phyloP scores from a whole-genome alignment of 2,329 filamentous ascomycete species.

The Mariannaea sp. region DNA sequence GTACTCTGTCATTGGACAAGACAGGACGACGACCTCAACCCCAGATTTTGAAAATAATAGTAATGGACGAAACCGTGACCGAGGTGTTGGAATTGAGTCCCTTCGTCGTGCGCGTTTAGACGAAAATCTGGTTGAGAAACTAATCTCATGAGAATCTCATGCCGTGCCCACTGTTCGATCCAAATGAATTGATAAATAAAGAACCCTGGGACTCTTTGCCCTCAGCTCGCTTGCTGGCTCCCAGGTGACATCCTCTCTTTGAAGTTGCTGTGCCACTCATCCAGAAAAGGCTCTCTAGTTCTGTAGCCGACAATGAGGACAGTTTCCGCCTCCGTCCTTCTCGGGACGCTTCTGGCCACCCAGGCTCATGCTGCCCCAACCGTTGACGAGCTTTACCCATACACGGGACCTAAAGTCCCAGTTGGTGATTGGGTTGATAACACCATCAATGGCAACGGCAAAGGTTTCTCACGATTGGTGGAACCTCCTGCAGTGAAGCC shows the following conservation, averaged over 20 bases:
- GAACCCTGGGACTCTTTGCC: too few species aligned
- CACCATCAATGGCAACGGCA: slow-evolving; percentile 56
- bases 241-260: too few species aligned
- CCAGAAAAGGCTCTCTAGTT: not conserved
- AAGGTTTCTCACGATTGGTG: slow-evolving; percentile 55
- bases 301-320: slow-evolving; percentile 5
- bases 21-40: not conserved
- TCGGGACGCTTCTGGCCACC: slow-evolving; percentile 15
- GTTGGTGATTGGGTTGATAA: slow-evolving; percentile 57
- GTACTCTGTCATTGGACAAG: not conserved
- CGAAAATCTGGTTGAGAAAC: not conserved
- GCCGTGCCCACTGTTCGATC: not conserved
- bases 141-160: not conserved
- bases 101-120: not conserved
- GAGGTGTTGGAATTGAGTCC: not conserved
- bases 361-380: slow-evolving; percentile 13
- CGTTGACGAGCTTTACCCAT: slow-evolving; percentile 51
- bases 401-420: slow-evolving; percentile 54
- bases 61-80: slow-evolving; percentile 2
- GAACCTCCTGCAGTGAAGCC: slow-evolving; percentile 56
- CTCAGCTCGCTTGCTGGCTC: too few species aligned
- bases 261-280: not conserved
- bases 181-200: too few species aligned
- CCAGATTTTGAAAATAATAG: not conserved
- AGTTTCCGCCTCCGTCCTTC: not conserved